Evolutionary conservation across 306 rosid species (phyloP).

Genomic region (Arachis stenosperma): DNA sequence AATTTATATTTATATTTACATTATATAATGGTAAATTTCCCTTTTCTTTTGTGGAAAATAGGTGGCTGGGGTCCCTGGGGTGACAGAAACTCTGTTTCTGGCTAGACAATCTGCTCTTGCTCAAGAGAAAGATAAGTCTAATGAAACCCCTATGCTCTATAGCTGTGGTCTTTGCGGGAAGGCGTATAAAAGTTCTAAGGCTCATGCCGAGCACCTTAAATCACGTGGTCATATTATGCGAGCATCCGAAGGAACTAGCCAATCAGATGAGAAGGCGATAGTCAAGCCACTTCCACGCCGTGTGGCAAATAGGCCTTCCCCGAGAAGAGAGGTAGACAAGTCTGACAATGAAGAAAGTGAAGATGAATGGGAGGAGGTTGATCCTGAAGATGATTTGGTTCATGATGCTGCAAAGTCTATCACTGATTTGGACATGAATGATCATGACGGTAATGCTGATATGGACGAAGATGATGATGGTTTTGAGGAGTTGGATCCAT

Average conservation of each 20-base stretch:
- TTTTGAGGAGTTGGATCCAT: conserved; percentile 74
- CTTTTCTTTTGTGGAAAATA: conserved; percentile 28
- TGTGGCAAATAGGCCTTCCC: conserved; percentile 59
- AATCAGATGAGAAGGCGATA: conserved; percentile 65
- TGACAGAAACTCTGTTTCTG: conserved; percentile 78
- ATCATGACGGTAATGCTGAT: conserved; percentile 52
- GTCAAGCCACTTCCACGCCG: conserved; percentile 73
- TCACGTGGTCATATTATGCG: conserved; percentile 68
- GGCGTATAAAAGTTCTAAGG: conserved; percentile 80
- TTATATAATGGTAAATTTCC: not conserved
- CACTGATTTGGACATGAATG: conserved; percentile 55
- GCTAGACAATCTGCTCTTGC: conserved; percentile 79
- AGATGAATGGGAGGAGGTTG: conserved; percentile 94
- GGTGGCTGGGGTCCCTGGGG: conserved; percentile 99
- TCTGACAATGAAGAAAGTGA: conserved; percentile 74
- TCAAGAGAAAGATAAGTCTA: conserved; percentile 61
- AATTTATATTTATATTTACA: not conserved
- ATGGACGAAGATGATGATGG: conserved; percentile 57
- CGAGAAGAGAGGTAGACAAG: conserved; percentile 45
- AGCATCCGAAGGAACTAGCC: conserved; percentile 64
- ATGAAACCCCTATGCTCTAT: conserved; percentile 82
- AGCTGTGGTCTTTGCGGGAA: conserved; percentile 92
- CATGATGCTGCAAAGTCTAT: conserved; percentile 54
- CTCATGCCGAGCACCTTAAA: conserved; percentile 90
- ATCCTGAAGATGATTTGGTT: conserved; percentile 63